Conservation (phyloP, 306 rosid genomes). For the Vigna mungo region DNA sequence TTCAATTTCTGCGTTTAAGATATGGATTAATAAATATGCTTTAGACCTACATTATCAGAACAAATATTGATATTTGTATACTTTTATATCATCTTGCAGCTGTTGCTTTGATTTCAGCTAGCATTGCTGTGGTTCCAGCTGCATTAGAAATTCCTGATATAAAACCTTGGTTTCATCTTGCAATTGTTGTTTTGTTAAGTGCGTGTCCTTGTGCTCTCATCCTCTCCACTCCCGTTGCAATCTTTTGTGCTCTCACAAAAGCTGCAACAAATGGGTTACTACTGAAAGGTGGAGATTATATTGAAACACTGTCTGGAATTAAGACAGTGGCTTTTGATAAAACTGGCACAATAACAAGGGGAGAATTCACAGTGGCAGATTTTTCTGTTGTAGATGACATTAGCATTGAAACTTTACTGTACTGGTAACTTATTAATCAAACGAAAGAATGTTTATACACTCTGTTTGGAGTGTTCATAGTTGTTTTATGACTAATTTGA, state of each 20-base stretch:
- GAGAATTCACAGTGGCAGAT: slow-evolving; percentile 73
- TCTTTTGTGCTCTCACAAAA: slow-evolving; percentile 85
- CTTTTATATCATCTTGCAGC: slow-evolving; percentile 54
- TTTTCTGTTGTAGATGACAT: slow-evolving; percentile 57
- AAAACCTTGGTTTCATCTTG: slow-evolving; percentile 73
- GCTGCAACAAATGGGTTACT: slow-evolving; percentile 82
- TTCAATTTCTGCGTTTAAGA: not conserved
- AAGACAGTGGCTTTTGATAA: slow-evolving; percentile 83
- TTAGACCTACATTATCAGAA: not conserved
- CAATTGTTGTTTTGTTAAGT: slow-evolving; percentile 84
- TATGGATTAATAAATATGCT: slow-evolving; percentile 6
- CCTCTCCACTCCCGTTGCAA: slow-evolving; percentile 90
- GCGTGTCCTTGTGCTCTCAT: slow-evolving; percentile 97
- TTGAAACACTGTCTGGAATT: slow-evolving; percentile 73
- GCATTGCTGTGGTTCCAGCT: slow-evolving; percentile 67
- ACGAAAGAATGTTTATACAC: not conserved
- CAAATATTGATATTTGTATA: slow-evolving; percentile 21
- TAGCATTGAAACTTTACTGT: slow-evolving; percentile 63
- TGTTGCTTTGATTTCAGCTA: slow-evolving; percentile 64
- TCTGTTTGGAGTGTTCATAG: not conserved
- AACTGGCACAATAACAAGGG: slow-evolving; percentile 90
- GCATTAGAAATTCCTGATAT: slow-evolving; percentile 60
- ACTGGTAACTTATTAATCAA: slow-evolving; percentile 58
- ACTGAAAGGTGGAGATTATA: slow-evolving; percentile 88
- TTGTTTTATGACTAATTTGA: not conserved